Evolutionary conservation across 805 yeast genomes (phyloP).

Genomic region (Hanseniaspora osmophila): DNA sequence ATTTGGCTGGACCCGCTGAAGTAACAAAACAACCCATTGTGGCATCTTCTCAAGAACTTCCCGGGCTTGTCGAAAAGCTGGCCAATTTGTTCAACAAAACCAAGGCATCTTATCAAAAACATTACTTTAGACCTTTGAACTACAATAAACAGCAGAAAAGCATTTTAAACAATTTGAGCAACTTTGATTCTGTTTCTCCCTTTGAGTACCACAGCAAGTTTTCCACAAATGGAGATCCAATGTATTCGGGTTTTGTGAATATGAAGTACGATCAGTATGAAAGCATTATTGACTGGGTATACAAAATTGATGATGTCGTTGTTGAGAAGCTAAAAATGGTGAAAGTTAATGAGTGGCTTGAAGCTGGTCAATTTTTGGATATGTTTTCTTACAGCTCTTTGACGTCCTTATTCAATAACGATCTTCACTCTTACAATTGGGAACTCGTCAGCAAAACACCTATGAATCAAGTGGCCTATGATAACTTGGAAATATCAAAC

Average conservation of each 20-base stretch:
- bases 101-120: constrained; percentile 56
- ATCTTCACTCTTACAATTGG: constrained; percentile 10
- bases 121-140: constrained; percentile 46
- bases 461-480: constrained; percentile 24
- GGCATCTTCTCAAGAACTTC: constrained; percentile 12
- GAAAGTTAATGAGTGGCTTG: constrained; percentile 64
- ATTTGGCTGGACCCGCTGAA: constrained; percentile 1
- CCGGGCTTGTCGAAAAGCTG: constrained; percentile 17
- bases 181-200: constrained; percentile 10
- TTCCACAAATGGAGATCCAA: constrained; percentile 20
- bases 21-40: background rate
- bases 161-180: constrained; percentile 11
- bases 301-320: constrained; percentile 48
- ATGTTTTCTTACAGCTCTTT: constrained; percentile 44
- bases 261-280: constrained; percentile 14
- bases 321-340: constrained; percentile 33
- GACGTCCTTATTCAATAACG: constrained; percentile 35
- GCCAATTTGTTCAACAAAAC: constrained; percentile 44
- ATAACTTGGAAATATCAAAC: constrained; percentile 47
- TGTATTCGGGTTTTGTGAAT: constrained; percentile 9
- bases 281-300: constrained; percentile 47
- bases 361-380: constrained; percentile 60
- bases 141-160: constrained; percentile 13
- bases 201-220: constrained; percentile 9
- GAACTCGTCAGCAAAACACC: constrained; percentile 15